These are phyloP conservation scores for Podaxis mareebaensis DNA, from an alignment of 768 basidiomycete genomes.

Conservation along the genomic window DNA sequence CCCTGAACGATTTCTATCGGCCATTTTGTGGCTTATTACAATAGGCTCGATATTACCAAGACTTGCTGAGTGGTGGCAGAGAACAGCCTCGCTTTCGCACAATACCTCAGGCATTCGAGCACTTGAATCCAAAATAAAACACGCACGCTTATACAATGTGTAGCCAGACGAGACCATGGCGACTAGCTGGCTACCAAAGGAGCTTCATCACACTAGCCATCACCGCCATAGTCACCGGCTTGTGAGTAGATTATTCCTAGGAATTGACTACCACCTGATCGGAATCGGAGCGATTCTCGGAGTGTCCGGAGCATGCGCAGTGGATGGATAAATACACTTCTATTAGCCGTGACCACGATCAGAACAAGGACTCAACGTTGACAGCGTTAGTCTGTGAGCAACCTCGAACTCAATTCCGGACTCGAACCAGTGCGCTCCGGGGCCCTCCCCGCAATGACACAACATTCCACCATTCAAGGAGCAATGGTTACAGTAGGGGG, in stretches of 20 bases:
- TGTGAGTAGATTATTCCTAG: background rate
- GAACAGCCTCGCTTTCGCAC: background rate
- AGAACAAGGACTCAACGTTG: background rate
- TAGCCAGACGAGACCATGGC: background rate
- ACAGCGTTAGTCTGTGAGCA: background rate
- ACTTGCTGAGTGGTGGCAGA: too few relatives aligned
- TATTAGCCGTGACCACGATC: background rate
- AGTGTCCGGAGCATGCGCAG: background rate
- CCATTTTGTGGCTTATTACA: background rate
- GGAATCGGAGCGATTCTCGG: background rate
- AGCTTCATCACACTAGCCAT: background rate
- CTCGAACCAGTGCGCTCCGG: background rate
- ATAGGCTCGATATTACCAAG: too few relatives aligned
- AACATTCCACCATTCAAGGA: background rate
- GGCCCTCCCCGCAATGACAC: background rate
- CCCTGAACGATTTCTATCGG: background rate
- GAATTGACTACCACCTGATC: background rate
- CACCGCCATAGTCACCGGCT: background rate
- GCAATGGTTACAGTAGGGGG: background rate
- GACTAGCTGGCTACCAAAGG: background rate
- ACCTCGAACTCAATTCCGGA: background rate
- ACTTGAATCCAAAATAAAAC: background rate
- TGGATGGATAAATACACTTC: background rate
- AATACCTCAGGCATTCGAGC: background rate
- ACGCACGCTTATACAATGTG: background rate